phyloP scores from a whole-genome alignment of 1,284 basidiomycete genomes.

The Trichosporon ovoides region DNA sequence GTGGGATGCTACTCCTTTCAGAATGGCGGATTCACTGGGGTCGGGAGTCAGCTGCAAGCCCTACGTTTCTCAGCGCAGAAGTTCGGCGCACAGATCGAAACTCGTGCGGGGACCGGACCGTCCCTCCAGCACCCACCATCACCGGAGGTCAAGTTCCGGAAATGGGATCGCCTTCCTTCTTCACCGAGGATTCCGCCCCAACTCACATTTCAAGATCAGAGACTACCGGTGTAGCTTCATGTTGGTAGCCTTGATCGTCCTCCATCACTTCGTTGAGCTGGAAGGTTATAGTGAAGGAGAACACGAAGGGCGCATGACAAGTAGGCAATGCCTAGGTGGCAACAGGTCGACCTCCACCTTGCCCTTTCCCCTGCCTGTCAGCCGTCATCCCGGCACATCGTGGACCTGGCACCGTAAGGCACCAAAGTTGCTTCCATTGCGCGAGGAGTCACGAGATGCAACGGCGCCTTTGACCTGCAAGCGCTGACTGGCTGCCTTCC shows the following conservation, averaged over 20 bases:
- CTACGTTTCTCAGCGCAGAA: too few relatives aligned
- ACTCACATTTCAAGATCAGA: slow-evolving; percentile 24
- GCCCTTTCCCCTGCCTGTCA: background rate
- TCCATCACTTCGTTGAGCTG: background rate
- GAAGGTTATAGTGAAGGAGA: background rate
- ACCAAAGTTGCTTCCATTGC: too few relatives aligned
- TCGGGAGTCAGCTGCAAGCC: background rate
- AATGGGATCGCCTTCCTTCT: background rate
- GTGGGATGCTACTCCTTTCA: slow-evolving; percentile 28
- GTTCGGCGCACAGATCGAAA: too few relatives aligned
- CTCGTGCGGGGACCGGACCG: too few relatives aligned
- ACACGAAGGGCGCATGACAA: background rate
- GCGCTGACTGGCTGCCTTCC: too few relatives aligned
- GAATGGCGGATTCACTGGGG: slow-evolving; percentile 32
- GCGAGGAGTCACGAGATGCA: too few relatives aligned
- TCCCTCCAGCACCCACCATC: too few relatives aligned
- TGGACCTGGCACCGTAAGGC: too few relatives aligned
- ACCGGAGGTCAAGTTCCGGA: too few relatives aligned
- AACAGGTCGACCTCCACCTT: slow-evolving; percentile 3
- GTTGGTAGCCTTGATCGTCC: slow-evolving; percentile 6
- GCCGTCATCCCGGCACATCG: too few relatives aligned
- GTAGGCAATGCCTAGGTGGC: slow-evolving; percentile 1
- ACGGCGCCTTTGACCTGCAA: too few relatives aligned
- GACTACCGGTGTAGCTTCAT: slow-evolving; percentile 20
- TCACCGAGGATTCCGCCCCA: background rate